Base-by-base conservation (phyloP, 177 flowering plant species). In the Vitis hybrid region DNA sequence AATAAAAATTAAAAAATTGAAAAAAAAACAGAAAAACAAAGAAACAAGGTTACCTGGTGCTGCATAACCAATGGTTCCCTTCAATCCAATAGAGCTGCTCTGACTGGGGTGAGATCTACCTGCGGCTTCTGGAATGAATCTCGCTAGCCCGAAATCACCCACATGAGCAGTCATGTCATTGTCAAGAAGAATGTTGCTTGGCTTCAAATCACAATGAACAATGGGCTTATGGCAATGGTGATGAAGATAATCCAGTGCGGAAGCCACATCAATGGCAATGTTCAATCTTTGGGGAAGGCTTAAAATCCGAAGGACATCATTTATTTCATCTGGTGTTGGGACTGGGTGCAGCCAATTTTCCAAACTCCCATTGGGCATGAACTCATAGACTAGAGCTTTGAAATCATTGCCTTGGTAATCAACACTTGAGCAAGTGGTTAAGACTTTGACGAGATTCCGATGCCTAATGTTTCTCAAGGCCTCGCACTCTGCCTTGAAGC, bases 171-270 rank as follows among this genome's bases (percentile, higher is more conserved):
- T 58, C 76, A 67, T 73, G 18, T 67, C 62, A 5, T n/a, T 53
- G 45, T 68, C 72, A 50, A 68, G 71, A 21, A 73, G 76, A 61
- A 73, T 39, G 21, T 73, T 73, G 62, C 76, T 62, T 12, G 76
- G 76, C 67, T 73, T 73, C 31, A 73, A 10, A 63, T 73, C 76
- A 55, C 73, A 73, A 58, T 76, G 79, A 51, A 72, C 71, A 18
- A 71, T 48, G 18, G 65, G 71, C 13, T 21, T 16, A n/a, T 61
- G 31, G 57, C 70, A 72, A 22, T 76, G 67, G 48, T 76, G 72
- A 39, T 76, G 79, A 64, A 76, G 79, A 72, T 76, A 76, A 3
- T 72, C 72, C 51, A 76, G 29, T 3, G 79, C 79, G 11, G 15
- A 56, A 56, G 69, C 79, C n/a, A 76, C 62, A 33, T 76, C 75